Conservation (phyloP, 176 grass and related monocot species). For the Themeda triandra region DNA sequence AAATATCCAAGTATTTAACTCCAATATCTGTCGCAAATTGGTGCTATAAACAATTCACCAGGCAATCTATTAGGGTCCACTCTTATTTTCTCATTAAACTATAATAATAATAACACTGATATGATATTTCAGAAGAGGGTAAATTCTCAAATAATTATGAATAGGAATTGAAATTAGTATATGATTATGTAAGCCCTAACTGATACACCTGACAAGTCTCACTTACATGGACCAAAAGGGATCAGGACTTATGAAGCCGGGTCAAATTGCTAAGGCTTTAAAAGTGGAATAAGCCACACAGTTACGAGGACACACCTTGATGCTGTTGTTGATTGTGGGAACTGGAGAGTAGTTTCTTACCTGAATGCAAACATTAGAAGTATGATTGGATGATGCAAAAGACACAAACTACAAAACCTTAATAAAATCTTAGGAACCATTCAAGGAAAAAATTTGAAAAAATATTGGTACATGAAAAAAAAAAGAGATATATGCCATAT, state of each 20-base stretch:
- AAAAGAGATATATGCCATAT: background rate
- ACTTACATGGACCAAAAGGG: background rate
- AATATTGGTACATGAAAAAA: background rate
- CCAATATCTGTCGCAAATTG: background rate
- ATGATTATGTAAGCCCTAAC: background rate
- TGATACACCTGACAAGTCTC: background rate
- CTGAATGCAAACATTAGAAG: conserved; percentile 37
- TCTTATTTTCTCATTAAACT: background rate
- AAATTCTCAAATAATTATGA: background rate
- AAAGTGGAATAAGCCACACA: conserved; percentile 1
- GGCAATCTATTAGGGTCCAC: background rate
- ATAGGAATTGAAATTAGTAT: background rate
- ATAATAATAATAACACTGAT: background rate
- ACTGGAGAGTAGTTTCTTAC: conserved; percentile 76
- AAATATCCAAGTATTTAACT: background rate
- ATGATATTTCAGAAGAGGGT: background rate
- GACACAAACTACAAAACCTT: background rate
- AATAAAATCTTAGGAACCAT: background rate
- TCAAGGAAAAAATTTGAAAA: background rate
- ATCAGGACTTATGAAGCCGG: background rate
- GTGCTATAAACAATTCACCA: conserved; percentile 1
- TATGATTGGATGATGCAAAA: background rate
- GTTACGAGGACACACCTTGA: conserved; percentile 67
- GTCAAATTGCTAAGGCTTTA: conserved; percentile 3
- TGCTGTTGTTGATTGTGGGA: conserved; percentile 94